Evolutionary conservation across 2,329 filamentous ascomycete species (phyloP), one percentile per base, ranked within the genome.

Genomic region (Diaporthe sp.): DNA sequence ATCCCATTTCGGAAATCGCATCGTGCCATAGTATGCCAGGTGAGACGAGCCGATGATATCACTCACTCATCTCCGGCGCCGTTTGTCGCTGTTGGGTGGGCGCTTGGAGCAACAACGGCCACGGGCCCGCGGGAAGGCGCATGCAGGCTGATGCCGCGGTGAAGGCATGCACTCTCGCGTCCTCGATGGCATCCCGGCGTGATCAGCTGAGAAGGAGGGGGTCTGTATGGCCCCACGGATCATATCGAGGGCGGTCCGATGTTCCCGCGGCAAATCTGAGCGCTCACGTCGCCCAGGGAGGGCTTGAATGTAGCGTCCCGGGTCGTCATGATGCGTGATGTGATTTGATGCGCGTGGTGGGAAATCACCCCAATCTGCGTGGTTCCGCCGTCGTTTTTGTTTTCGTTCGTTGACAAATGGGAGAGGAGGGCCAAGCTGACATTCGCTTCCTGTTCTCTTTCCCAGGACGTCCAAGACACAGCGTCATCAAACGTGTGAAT

Each of bases 401-500:
- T 37, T 44, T 71, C 71, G 65, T 51, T 74, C 37, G 51, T 70
- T 9, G 37, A 44, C 74, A 74, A 74, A 71, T 65, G 57, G 57
- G 65, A 73, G 42, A 51, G 37, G 49, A 39, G 65, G 60, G 39
- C 39, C 39, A 53, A 42, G 31, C 65, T 68, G 47, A 28, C n/a
- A 17, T 55, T 70, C 28, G 65, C 47, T 22, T 28, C 20, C 10
- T 55, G 28, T 10, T 67, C 28, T 51, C 44, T 39, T 20, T 22
- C 22, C 25, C 28, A 49, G 15, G 34, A 39, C 47, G 15, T 68
- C 65, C 47, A 68, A 68, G n/a, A 37, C 47, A 49, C 65, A 68
- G 31, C 65, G 25, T 25, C 65, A 25, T 70, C 65, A 70, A 22
- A 55, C 34, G 65, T 42, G 65, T 49, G 47, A 22, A 22, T 28